These are phyloP conservation scores for Quercus robur DNA, from an alignment of 306 rosid genomes.

Conservation along the genomic window DNA sequence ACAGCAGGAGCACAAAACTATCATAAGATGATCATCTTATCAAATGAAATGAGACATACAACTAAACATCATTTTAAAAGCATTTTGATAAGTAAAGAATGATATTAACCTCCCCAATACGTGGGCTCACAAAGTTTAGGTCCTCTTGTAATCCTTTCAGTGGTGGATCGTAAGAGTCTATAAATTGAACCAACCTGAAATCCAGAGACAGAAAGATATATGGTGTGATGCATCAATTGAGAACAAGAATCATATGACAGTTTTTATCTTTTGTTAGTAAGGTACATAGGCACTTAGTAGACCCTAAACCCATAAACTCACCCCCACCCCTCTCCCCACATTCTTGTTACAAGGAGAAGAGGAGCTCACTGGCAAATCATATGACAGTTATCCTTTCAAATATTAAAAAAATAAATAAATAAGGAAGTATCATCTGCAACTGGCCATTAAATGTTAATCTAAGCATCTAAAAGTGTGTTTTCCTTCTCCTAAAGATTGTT, in stretches of 20 bases:
- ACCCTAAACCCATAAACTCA: not conserved
- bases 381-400: not conserved
- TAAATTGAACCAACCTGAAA: constrained; percentile 85
- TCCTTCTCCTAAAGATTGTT: no score
- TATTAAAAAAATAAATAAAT: not conserved
- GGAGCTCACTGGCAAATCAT: not conserved
- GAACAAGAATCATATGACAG: not conserved
- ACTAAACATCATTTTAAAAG: not conserved
- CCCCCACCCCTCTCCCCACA: not conserved
- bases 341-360: not conserved
- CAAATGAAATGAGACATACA: not conserved
- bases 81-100: constrained; percentile 25
- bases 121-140: constrained; percentile 96
- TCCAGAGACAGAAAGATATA: constrained; percentile 25
- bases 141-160: constrained; percentile 95
- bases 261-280: not conserved
- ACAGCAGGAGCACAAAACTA: not conserved
- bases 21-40: not conserved
- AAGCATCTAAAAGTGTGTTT: no score
- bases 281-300: not conserved
- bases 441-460: no score
- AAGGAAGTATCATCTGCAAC: not conserved
- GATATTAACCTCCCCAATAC: constrained; percentile 94
- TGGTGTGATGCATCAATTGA: constrained; percentile 13
- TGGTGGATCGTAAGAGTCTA: constrained; percentile 95